Evolutionary conservation across 352 stramenopile species (phyloP).

Genomic region (Phytophthora ramorum): DNA sequence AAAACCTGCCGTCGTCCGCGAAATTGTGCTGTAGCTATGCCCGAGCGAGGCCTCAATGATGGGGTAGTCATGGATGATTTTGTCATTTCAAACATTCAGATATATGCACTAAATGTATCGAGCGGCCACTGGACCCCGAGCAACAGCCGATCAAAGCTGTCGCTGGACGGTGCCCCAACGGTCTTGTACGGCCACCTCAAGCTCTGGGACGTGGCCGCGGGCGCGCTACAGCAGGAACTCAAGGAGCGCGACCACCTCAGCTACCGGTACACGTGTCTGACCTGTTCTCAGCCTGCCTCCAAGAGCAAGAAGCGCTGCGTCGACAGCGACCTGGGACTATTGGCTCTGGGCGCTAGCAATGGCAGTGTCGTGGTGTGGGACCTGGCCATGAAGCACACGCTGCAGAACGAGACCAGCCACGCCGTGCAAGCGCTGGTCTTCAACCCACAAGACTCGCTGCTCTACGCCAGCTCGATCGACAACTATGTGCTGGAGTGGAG

Average conservation of each 20-base stretch:
- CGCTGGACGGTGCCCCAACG: no score
- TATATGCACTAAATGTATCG: no score
- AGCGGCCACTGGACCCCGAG: no score
- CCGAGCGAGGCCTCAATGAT: no score
- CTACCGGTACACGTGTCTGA: conserved; percentile 83
- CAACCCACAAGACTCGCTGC: conserved; percentile 65
- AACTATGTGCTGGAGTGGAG: conserved; percentile 87
- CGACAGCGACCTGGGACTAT: conserved; percentile 46
- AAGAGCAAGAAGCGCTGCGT: conserved; percentile 64
- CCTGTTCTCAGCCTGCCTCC: conserved; percentile 59
- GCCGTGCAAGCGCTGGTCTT: conserved; percentile 76
- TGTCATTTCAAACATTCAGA: no score
- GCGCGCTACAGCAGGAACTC: conserved; percentile 73
- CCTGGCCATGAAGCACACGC: conserved; percentile 66
- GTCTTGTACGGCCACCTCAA: conserved; percentile 85
- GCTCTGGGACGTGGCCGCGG: conserved; percentile 78
- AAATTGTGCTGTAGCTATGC: no score
- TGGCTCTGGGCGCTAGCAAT: conserved; percentile 78
- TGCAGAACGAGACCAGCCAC: conserved; percentile 52
- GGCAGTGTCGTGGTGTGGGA: conserved; percentile 79
- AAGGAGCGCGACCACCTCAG: conserved; percentile 86
- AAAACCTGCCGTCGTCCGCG: no score
- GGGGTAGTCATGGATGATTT: no score
- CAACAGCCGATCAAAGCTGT: no score
- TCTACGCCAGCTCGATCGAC: conserved; percentile 76